Conservation (phyloP, 345 rosid genomes). For the Brassica carinata region DNA sequence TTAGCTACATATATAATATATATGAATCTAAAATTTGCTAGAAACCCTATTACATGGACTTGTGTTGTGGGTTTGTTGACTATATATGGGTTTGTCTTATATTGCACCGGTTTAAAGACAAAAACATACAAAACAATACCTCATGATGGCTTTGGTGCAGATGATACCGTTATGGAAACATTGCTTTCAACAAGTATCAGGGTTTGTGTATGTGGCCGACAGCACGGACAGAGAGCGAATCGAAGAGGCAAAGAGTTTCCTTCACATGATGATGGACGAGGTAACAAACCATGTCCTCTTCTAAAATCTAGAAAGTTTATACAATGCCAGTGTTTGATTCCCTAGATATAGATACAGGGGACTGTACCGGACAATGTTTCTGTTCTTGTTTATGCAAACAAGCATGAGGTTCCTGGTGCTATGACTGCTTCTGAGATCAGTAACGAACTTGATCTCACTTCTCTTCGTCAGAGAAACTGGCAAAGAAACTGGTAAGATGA, state of each 20-base stretch:
- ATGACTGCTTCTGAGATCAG: constrained; percentile 71
- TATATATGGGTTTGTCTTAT: no score
- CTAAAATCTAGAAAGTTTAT: background rate
- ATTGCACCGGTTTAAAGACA: background rate
- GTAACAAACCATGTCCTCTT: constrained; percentile 4
- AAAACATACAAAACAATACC: background rate
- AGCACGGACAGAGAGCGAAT: constrained; percentile 34
- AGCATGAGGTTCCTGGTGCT: constrained; percentile 58
- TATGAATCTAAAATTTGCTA: no score
- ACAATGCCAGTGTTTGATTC: background rate
- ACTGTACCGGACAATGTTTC: constrained; percentile 25
- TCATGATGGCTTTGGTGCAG: constrained; percentile 7
- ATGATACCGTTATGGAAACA: constrained; percentile 3
- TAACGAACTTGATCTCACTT: constrained; percentile 58
- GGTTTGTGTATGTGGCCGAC: constrained; percentile 36
- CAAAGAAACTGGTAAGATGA: constrained; percentile 39
- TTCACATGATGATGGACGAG: constrained; percentile 22
- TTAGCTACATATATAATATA: no score
- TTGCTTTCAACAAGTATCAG: background rate
- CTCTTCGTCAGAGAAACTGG: constrained; percentile 63
- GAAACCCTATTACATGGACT: no score
- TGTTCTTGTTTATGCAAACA: constrained; percentile 65
- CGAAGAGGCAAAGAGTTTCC: constrained; percentile 9
- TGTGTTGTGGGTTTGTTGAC: no score
- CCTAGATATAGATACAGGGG: constrained; percentile 21